Evolutionary conservation across 208 protist genomes (phyloP), one percentile per base, ranked within the genome.

Genomic region (Wallacemonas collosoma): DNA sequence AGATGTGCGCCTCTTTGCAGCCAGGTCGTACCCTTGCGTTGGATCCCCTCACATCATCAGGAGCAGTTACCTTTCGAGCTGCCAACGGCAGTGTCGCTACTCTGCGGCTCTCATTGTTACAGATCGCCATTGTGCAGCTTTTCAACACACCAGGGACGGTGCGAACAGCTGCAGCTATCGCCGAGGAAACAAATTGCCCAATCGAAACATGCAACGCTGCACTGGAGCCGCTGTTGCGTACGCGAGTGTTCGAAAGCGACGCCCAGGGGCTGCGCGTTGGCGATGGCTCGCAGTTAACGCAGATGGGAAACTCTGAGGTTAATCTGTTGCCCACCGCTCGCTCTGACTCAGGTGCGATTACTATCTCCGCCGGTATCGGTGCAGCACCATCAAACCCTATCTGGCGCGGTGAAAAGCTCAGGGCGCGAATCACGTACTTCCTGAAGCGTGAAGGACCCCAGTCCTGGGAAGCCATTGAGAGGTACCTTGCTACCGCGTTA

Each of bases 141-240:
- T 87, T 94, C 68, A 86, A 93, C 70, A 5, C 35, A 36, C 41
- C 74, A 72, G 44, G 36, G 62, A 40, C 40, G 85, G 71, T 86
- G 26, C 17, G 82, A 72, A 51, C 54, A 6, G 11, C 87, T 45
- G 39, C 26, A 40, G 81, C 73, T 11, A 53, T 93, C 3, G 73
- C 79, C 61, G 53, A 87, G 12, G 35, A 36, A 47, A 73, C 81
- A n/a, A 69, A 72, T 12, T 53, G 76, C 35, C 39, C 68, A 4
- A 63, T 69, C 9, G 61, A 14, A 1, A 76, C 79, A 2, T 82
- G 72, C 66, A 40, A 55, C 17, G 80, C 63, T 15, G 57, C 68
- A 7, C 57, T 85, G 38, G 67, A 58, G 14, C 76, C 80, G 40
- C 66, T 85, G 4, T 43, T 76, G 40, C 68, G 55, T 26, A 61